Evolutionary conservation across 768 basidiomycete genomes (phyloP), one percentile per base, ranked within the genome.

Genomic region (Suillus lakei): DNA sequence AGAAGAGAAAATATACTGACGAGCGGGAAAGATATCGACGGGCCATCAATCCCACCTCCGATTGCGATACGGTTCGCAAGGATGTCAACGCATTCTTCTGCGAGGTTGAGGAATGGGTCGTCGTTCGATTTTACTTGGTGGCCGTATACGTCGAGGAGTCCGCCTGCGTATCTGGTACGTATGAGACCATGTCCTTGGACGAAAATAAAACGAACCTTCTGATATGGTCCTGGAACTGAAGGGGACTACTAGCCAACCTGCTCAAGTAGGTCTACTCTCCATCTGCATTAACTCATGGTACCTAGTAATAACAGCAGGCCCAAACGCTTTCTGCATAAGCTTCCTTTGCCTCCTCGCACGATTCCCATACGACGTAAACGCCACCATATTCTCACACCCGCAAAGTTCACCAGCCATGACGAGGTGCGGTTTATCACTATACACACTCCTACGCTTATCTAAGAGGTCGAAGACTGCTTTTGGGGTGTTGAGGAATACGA

Each of bases 371-470:
- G 82, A 81, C 5, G 88, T 88, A 73, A 92, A 91, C 2, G 88
- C 88, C 61, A 87, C 84, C 87, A 91, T 90, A 72, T 88, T 85
- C 70, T 90, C 83, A 73, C 88, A 90, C 44, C 88, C 88, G 69
- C 89, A 78, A 84, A 92, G 79, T 60, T 93, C 90, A 28, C 88
- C 86, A 16, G 78, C 80, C 91, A 93, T 92, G 53, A 89, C 81
- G 28, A 91, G 78, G 30, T 79, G 77, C 0, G 90, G 90, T 73
- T 89, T 91, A 77, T 92, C 92, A 9, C 91, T 88, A 74, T 92
- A 93, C 34, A 91, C 87, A 10, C 84, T 78, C 8, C 91, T 89
- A 36, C 86, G 84, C 71, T 86, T 89, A 63, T 93, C 91, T 68
- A 94, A 78, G 63, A 94, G 76, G 41, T 92, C 91, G 44, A 80